phyloP scores from a whole-genome alignment of 139 green algal species.

The Eudorina sp. region DNA sequence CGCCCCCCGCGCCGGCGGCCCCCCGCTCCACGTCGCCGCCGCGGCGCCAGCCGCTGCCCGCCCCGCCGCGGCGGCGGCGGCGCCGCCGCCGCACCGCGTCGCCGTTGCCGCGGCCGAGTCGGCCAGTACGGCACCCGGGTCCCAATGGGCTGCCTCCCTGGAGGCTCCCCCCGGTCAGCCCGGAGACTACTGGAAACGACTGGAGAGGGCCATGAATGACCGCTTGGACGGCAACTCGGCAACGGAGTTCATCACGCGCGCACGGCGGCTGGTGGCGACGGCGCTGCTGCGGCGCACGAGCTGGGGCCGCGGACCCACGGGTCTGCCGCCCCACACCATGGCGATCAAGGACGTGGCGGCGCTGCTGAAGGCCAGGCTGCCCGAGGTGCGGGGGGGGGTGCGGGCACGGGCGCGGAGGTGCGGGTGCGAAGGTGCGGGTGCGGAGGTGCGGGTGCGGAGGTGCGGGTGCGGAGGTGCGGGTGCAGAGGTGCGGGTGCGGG shows the following conservation, averaged over 20 bases:
- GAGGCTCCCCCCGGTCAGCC: not conserved
- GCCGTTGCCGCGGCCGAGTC: not conserved
- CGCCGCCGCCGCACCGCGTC: not conserved
- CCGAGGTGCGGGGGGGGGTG: constrained; percentile 20
- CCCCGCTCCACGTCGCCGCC: not conserved
- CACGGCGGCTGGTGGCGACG: not conserved
- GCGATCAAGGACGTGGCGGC: constrained; percentile 4
- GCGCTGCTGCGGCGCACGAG: constrained; percentile 14
- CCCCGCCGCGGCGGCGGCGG: not conserved
- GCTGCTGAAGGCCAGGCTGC: not conserved
- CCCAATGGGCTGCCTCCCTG: not conserved
- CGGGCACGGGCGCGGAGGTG: too few species aligned
- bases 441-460: too few species aligned
- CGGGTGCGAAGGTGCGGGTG: too few species aligned
- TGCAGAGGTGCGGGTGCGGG: too few species aligned
- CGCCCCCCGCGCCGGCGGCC: not conserved
- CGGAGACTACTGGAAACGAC: not conserved
- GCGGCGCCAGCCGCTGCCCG: not conserved
- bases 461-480: too few species aligned
- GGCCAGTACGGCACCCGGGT: not conserved
- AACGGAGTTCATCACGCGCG: constrained; percentile 7
- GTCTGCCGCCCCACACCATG: not conserved
- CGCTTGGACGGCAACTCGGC: not conserved
- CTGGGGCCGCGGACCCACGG: not conserved
- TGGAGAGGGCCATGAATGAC: not conserved